Base-by-base conservation (phyloP, 768 basidiomycete species). In the Rhodotorula taiwanensis region DNA sequence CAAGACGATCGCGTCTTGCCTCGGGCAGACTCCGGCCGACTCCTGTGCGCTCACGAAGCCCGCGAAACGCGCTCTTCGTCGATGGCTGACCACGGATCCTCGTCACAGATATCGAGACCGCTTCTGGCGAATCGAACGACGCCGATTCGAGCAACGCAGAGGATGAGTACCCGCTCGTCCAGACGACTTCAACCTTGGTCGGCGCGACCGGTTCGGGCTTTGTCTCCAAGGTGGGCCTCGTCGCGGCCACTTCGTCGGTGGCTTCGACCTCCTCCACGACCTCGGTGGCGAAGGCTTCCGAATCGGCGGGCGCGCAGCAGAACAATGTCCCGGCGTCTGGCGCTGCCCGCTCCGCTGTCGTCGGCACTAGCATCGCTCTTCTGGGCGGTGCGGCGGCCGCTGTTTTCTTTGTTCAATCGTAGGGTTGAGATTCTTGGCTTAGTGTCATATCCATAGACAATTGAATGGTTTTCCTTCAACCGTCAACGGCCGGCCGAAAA, bases 1-100 rank as follows among this genome's bases (percentile, higher is more conserved):
- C 64, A 77, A 82, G 76, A 84, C 87, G 23, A 86, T 93, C 73
- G 78, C 84, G 60, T 66, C 75, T 5, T 95, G 91, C 78, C 71
- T 86, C 66, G 80, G 83, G 72, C 77, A 79, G 74, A 74, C 78
- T 20, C 69, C 84, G 23, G 66, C 75, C 25, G 83, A 89, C 72
- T 83, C 87, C 5, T 94, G 66, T 63, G n/a, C 49, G 66, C 48
- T 14, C 16, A 2, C 33, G 13, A 28, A 23, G 20, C 11, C 9
- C 49, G 9, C 16, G 36, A 10, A 39, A 39, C 36, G 0, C 39
- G 11, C n/a, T n/a, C n/a, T n/a, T 4, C 20, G n/a, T 2, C 14
- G 3, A 23, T 23, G 16, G n/a, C 48, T 55, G n/a, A 36, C 31
- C 27, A 6, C n/a, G 21, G 3, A 9, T 14, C 30, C 39, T 23